A percentile compares a stretch with the other conserved stretches of the same genome.
Conservation (phyloP, 306 rosid species). For the Datisca glomerata region DNA sequence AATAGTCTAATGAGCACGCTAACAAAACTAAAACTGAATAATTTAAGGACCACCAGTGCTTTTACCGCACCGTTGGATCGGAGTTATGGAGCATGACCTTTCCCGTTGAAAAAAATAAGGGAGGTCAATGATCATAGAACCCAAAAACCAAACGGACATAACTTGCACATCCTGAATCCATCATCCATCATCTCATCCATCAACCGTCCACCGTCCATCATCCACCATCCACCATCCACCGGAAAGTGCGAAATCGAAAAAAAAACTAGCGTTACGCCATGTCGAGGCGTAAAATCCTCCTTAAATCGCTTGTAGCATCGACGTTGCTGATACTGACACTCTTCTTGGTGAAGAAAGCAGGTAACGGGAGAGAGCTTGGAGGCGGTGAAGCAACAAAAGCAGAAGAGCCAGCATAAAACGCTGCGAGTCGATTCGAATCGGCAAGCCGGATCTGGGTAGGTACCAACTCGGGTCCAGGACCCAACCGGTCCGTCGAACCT, state of each 20-base stretch:
- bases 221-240: neutral
- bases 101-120: conserved; percentile 48
- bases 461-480: conserved; percentile 6
- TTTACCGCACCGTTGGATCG: conserved; percentile 3
- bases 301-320: conserved; percentile 26
- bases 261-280: neutral
- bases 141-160: conserved; percentile 7
- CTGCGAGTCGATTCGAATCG: neutral
- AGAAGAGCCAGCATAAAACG: conserved; percentile 34
- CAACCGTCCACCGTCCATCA: conserved; percentile 3
- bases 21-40: too few relatives aligned
- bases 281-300: conserved; percentile 26
- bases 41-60: too few relatives aligned
- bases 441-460: neutral
- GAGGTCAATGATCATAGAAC: conserved; percentile 13
- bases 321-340: neutral
- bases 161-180: too few relatives aligned
- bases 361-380: conserved; percentile 48
- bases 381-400: conserved; percentile 26
- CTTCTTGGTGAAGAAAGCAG: conserved; percentile 26
- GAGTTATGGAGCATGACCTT: conserved; percentile 4
- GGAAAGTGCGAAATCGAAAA: too few relatives aligned
- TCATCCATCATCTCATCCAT: conserved; percentile 2
- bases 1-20: too few relatives aligned
- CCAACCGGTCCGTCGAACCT: neutral